A percentile compares a stretch with the other conserved stretches of the same genome.
These are phyloP conservation scores for Neocucurbitaria cava DNA, from an alignment of 2,329 filamentous ascomycete species.

Conservation along the genomic window DNA sequence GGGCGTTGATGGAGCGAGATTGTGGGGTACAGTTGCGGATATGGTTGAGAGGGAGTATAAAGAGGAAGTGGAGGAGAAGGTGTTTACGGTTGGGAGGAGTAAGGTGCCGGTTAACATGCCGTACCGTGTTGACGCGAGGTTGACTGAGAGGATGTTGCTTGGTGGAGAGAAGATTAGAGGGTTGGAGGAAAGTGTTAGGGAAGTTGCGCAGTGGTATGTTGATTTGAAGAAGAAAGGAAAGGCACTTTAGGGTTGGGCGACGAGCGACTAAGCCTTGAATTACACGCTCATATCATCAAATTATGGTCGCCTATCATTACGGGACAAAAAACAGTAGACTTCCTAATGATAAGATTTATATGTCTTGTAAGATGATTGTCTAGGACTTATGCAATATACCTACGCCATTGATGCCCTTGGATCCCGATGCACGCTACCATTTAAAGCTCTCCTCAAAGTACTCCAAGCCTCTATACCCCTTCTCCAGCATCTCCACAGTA, in stretches of 20 bases:
- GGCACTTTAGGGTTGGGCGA: neutral
- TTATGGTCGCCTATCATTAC: too few species aligned
- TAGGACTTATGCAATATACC: neutral
- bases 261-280: too few species aligned
- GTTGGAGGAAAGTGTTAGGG: slow-evolving; percentile 31
- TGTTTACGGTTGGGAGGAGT: slow-evolving; percentile 31
- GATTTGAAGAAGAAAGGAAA: slow-evolving; percentile 8
- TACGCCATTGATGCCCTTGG: neutral
- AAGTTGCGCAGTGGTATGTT: slow-evolving; percentile 41
- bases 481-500: slow-evolving; percentile 44
- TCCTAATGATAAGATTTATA: too few species aligned
- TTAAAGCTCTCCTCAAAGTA: slow-evolving; percentile 59
- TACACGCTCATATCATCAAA: too few species aligned
- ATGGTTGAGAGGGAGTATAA: slow-evolving; percentile 27
- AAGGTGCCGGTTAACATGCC: slow-evolving; percentile 42
- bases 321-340: too few species aligned
- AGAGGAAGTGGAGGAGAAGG: slow-evolving; percentile 18
- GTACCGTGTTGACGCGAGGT: slow-evolving; percentile 36
- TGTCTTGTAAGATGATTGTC: neutral
- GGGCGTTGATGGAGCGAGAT: slow-evolving; percentile 19
- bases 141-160: slow-evolving; percentile 35
- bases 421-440: slow-evolving; percentile 39
- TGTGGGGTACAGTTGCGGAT: slow-evolving; percentile 34
- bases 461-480: slow-evolving; percentile 41
- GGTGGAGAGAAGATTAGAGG: slow-evolving; percentile 23